phyloP scores from a whole-genome alignment of 495 filamentous ascomycete species.

The Clavariopsis aquatica region DNA sequence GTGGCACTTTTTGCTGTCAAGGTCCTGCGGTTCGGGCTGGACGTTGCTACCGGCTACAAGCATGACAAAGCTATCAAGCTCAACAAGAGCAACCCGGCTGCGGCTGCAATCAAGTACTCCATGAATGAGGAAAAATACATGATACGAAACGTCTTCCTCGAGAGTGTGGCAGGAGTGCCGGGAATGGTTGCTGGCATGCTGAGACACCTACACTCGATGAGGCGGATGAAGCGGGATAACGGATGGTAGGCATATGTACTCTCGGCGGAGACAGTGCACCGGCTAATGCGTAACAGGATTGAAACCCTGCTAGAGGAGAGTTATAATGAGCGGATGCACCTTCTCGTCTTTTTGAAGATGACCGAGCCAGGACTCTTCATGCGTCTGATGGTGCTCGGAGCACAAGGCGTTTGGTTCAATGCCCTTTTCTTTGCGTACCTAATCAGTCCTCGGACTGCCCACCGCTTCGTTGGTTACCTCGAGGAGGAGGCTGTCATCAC shows the following conservation, averaged over 20 bases:
- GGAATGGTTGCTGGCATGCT: constrained; percentile 97
- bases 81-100: constrained; percentile 45
- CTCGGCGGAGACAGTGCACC: background rate
- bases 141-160: constrained; percentile 84
- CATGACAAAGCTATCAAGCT: constrained; percentile 59
- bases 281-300: constrained; percentile 57
- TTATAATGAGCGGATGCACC: constrained; percentile 96
- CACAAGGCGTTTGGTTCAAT: constrained; percentile 92
- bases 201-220: constrained; percentile 78
- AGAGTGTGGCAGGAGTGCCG: constrained; percentile 91
- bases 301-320: constrained; percentile 92
- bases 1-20: constrained; percentile 64
- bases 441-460: constrained; percentile 82
- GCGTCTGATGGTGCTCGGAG: constrained; percentile 79
- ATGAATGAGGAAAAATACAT: constrained; percentile 82
- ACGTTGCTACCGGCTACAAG: constrained; percentile 69
- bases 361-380: constrained; percentile 87
- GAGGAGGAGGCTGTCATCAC: constrained; percentile 97
- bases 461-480: constrained; percentile 95
- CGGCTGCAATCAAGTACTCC: constrained; percentile 50
- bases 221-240: constrained; percentile 86
- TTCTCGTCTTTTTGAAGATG: constrained; percentile 92
- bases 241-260: constrained; percentile 67
- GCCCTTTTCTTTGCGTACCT: constrained; percentile 88
- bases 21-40: constrained; percentile 65